Percentiles rank a stretch among this genome's conserved stretches.
These are phyloP conservation scores for Gentiana dahurica DNA, from an alignment of 257 asterid species.

Conservation along the genomic window DNA sequence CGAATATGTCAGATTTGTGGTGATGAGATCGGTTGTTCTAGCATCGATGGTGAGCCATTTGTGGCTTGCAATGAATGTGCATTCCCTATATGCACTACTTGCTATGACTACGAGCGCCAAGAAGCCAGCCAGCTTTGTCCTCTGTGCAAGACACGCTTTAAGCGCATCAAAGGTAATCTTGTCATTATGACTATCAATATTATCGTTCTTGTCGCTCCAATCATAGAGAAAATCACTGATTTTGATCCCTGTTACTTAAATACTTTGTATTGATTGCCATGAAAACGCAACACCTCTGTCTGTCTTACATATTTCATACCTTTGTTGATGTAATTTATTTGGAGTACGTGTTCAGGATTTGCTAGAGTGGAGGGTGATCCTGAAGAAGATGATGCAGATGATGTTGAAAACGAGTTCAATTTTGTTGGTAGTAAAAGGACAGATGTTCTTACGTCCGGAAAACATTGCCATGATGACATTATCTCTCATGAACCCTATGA, in stretches of 20 bases:
- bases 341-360: conserved; percentile 14
- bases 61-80: conserved; percentile 31
- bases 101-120: conserved; percentile 30
- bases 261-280: background rate
- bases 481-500: background rate
- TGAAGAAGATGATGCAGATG: conserved; percentile 27
- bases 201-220: background rate
- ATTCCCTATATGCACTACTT: conserved; percentile 27
- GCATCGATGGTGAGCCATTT: conserved; percentile 21
- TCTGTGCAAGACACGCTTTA: conserved; percentile 29
- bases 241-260: background rate
- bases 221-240: background rate
- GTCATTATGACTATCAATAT: background rate
- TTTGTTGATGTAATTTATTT: too few species aligned
- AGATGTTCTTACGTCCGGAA: background rate
- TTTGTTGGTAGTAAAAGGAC: conserved; percentile 1
- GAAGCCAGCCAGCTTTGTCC: conserved; percentile 32
- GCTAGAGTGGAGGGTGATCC: conserved; percentile 26
- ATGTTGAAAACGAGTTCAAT: conserved; percentile 23
- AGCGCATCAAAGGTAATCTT: conserved; percentile 23
- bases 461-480: background rate
- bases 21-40: conserved; percentile 23
- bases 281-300: too few species aligned
- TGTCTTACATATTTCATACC: too few species aligned
- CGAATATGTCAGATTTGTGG: conserved; percentile 20